Conservation (phyloP, 805 yeast species). For the Barnettozyma siamensis region DNA sequence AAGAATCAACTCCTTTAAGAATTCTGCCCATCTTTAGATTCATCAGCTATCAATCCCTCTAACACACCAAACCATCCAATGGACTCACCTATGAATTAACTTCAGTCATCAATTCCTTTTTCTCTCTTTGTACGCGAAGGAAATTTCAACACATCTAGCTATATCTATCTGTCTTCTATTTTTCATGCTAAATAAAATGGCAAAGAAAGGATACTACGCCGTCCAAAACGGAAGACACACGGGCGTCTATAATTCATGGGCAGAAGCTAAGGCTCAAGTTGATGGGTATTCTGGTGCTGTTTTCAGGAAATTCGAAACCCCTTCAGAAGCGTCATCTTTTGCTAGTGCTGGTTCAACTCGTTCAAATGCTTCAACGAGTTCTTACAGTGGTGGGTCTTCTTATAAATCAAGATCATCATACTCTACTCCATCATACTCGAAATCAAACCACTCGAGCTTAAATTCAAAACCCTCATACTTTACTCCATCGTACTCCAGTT, state of each 20-base stretch:
- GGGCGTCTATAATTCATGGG: constrained; percentile 64
- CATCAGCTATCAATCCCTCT: no score
- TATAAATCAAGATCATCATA: neutral
- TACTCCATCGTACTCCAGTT: constrained; percentile 8
- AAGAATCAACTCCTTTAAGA: no score
- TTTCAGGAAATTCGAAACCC: constrained; percentile 38
- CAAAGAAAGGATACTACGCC: constrained; percentile 37
- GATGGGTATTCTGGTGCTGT: constrained; percentile 33
- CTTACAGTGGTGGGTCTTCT: neutral
- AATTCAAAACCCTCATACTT: neutral
- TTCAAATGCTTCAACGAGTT: neutral
- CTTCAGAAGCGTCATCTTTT: constrained; percentile 44
- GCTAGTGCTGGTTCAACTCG: constrained; percentile 3
- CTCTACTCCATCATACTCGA: neutral
- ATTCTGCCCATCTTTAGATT: no score
- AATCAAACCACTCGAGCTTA: no score
- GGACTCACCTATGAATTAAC: no score
- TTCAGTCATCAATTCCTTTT: no score
- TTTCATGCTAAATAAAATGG: constrained; percentile 5
- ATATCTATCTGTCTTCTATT: no score
- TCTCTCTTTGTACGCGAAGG: no score
- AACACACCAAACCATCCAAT: no score
- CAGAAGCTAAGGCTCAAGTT: constrained; percentile 45
- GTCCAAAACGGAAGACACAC: constrained; percentile 45
- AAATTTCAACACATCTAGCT: no score